Evolutionary conservation across 768 basidiomycete species (phyloP).

Genomic region (Suillus hirtellus): DNA sequence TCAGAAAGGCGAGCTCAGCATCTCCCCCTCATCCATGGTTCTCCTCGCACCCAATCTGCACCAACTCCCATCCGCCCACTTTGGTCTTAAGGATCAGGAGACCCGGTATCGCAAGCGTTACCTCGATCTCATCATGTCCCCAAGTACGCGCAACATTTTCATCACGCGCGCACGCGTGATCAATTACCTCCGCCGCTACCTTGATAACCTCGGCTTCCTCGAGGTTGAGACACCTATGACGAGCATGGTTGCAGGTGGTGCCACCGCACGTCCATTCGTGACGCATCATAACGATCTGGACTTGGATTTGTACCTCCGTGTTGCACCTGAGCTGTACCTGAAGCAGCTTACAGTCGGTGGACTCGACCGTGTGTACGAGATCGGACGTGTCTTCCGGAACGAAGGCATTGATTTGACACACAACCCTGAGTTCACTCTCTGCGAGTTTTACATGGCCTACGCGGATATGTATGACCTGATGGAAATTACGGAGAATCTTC

Average conservation of each 20-base stretch:
- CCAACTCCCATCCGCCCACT: constrained; percentile 89
- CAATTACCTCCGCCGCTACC: constrained; percentile 89
- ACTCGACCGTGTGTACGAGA: constrained; percentile 96
- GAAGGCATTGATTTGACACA: constrained; percentile 99
- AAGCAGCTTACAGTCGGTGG: constrained; percentile 98
- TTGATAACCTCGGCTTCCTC: constrained; percentile 91
- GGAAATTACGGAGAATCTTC: constrained; percentile 91
- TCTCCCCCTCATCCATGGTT: constrained; percentile 75
- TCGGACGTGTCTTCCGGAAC: constrained; percentile 96
- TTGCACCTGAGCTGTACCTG: constrained; percentile 97
- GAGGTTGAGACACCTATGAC: constrained; percentile 99
- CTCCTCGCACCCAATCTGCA: constrained; percentile 96
- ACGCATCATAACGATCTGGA: constrained; percentile 99
- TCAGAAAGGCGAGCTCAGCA: constrained; percentile 93
- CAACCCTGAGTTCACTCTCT: constrained; percentile 99
- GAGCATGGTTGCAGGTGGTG: constrained; percentile 93
- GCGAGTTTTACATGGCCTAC: constrained; percentile 99
- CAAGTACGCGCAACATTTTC: constrained; percentile 86
- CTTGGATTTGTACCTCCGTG: constrained; percentile 93
- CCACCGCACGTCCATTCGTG: constrained; percentile 97
- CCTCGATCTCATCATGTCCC: constrained; percentile 95
- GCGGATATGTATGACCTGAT: constrained; percentile 99
- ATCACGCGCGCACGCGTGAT: constrained; percentile 86
- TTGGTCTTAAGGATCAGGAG: constrained; percentile 96
- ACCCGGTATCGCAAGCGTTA: constrained; percentile 98